phyloP scores from a whole-genome alignment of 768 basidiomycete species.

The Lentinula aciculospora region DNA sequence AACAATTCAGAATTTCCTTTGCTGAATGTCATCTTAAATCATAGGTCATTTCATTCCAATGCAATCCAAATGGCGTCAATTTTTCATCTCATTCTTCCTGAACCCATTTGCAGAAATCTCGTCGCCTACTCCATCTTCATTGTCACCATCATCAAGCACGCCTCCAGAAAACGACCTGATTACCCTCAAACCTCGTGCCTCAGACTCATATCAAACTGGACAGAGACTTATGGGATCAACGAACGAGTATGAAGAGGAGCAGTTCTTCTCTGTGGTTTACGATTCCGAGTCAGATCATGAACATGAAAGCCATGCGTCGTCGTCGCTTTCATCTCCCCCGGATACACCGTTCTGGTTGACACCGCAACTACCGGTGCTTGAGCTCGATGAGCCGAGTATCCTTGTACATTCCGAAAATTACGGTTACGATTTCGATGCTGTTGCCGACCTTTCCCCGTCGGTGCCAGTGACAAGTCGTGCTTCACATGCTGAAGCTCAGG shows the following conservation, averaged over 20 bases:
- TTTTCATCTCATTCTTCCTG: not conserved
- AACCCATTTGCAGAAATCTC: slow-evolving; percentile 1
- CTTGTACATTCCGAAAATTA: not conserved
- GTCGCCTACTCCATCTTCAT: not conserved
- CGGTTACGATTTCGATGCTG: not conserved
- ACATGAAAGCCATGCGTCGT: too few species aligned
- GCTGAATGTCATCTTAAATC: not conserved
- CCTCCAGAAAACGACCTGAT: not conserved
- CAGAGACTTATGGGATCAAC: not conserved
- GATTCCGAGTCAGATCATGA: not conserved
- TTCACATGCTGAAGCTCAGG: not conserved
- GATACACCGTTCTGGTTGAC: slow-evolving; percentile 1
- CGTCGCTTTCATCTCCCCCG: not conserved
- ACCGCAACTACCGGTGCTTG: not conserved
- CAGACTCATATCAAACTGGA: not conserved
- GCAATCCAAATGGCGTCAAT: slow-evolving; percentile 1
- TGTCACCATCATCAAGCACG: not conserved
- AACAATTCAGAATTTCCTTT: not conserved
- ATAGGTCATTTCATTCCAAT: slow-evolving; percentile 4
- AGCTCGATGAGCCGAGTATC: not conserved
- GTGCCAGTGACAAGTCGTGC: not conserved
- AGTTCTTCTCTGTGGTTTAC: not conserved
- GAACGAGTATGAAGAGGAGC: not conserved
- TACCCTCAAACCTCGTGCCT: not conserved
- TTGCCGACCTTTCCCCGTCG: not conserved